A percentile compares a stretch with the other conserved stretches of the same genome.
phyloP scores from a whole-genome alignment of 73 alveolate species.

The Tetrahymena malaccensis region DNA sequence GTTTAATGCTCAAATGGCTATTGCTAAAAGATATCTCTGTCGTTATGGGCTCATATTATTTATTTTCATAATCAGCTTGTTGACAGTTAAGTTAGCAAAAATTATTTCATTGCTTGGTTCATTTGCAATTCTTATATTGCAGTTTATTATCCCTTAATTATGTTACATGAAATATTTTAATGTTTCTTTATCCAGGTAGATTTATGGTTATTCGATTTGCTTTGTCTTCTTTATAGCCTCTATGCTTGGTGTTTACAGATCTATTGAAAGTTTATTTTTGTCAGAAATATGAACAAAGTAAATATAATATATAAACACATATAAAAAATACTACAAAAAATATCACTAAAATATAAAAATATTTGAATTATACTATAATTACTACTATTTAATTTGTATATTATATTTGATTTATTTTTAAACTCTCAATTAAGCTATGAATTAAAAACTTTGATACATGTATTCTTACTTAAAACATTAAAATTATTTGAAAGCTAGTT shows the following conservation, averaged over 20 bases:
- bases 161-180: background rate
- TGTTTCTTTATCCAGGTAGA: background rate
- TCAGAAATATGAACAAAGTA: background rate
- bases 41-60: background rate
- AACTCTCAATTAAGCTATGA: no score
- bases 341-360: background rate
- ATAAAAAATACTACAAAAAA: background rate
- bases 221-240: background rate
- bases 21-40: background rate
- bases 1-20: background rate
- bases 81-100: background rate
- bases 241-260: background rate
- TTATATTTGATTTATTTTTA: no score
- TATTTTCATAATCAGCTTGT: background rate
- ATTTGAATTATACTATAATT: background rate
- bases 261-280: background rate
- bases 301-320: background rate
- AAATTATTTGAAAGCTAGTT: no score
- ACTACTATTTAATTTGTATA: no score
- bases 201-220: background rate
- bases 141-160: background rate
- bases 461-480: no score
- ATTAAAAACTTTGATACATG: no score
- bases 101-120: background rate
- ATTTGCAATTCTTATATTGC: background rate